Percentiles rank a stretch among this genome's conserved stretches.
Conservation (phyloP, 2,329 filamentous ascomycete species). For the Coniochaeta sp. region DNA sequence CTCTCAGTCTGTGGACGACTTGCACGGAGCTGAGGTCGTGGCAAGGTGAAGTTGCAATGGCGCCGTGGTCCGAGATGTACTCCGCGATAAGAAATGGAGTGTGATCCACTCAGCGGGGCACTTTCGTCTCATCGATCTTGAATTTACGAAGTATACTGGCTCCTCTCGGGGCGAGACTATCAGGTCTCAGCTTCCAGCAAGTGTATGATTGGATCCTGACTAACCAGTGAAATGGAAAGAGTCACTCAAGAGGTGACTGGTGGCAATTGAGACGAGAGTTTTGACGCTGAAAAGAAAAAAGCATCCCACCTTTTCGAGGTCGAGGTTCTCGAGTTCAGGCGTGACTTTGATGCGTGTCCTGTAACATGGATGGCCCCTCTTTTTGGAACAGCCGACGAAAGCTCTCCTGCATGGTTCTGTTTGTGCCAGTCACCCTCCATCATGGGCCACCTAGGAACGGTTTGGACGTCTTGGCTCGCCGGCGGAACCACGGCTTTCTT, state of each 20-base stretch:
- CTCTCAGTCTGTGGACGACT: no score
- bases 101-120: not conserved
- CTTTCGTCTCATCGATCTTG: not conserved
- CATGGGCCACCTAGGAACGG: constrained; percentile 13
- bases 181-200: not conserved
- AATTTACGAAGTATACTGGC: not conserved
- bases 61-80: not conserved
- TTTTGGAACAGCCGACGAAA: constrained; percentile 24
- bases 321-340: constrained; percentile 20
- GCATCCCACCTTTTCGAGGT: constrained; percentile 1
- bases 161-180: not conserved
- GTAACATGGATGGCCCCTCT: constrained; percentile 22
- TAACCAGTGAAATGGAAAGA: not conserved
- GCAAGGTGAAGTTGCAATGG: no score
- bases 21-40: no score
- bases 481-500: constrained; percentile 16
- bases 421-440: no score
- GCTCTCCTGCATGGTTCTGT: constrained; percentile 6
- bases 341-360: constrained; percentile 30
- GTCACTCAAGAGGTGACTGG: not conserved
- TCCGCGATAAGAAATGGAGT: not conserved
- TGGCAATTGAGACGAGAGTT: not conserved
- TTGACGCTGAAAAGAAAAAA: not conserved
- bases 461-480: constrained; percentile 3
- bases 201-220: not conserved